Percentiles rank a stretch among this genome's conserved stretches.
phyloP scores from a whole-genome alignment of 495 filamentous ascomycete species.

The Aspergillus olivimuriae region DNA sequence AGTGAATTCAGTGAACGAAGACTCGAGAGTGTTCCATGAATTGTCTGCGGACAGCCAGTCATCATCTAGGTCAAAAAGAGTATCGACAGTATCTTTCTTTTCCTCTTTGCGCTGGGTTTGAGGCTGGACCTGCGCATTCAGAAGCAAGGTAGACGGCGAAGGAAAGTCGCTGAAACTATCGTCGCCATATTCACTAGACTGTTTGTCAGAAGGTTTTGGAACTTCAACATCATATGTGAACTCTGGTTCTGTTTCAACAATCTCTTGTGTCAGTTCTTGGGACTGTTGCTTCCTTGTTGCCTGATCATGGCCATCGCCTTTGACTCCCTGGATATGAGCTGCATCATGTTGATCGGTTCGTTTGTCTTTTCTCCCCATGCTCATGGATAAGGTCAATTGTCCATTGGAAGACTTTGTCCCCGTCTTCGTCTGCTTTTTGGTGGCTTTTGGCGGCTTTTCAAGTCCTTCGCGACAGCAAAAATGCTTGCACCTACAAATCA shows the following conservation, averaged over 20 bases:
- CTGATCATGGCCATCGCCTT: too few species aligned
- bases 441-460: conserved; percentile 63
- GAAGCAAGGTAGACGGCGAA: conserved; percentile 28
- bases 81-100: background rate
- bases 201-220: background rate
- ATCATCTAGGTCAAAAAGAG: background rate
- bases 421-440: conserved; percentile 24
- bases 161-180: conserved; percentile 36
- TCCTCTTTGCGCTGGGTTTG: background rate
- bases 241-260: too few species aligned
- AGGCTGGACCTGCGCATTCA: conserved; percentile 4
- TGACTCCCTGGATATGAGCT: too few species aligned
- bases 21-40: background rate
- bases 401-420: conserved; percentile 15
- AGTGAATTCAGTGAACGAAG: background rate
- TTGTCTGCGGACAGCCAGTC: conserved; percentile 5
- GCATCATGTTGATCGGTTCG: too few species aligned
- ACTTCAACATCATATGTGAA: too few species aligned
- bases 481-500: conserved; percentile 59
- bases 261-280: too few species aligned
- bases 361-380: conserved; percentile 17
- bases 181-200: conserved; percentile 28
- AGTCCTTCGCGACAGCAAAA: conserved; percentile 84
- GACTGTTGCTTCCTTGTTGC: too few species aligned
- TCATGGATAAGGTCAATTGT: conserved; percentile 25